Evolutionary conservation across 2,329 filamentous ascomycete species (phyloP).

Genomic region (Fusarium equiseti): DNA sequence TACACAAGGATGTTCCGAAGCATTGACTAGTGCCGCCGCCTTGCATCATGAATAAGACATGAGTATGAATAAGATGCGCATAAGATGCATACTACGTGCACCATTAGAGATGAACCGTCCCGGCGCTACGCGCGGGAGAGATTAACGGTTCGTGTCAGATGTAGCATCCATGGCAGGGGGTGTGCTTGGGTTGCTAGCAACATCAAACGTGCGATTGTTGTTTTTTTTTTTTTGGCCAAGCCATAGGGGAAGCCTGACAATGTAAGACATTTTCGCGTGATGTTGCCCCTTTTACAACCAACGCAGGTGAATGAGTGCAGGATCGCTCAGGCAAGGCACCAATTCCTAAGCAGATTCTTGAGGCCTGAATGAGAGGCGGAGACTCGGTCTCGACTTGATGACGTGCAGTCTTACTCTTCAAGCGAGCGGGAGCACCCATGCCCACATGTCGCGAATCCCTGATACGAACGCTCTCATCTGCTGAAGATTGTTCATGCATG

Average conservation of each 20-base stretch:
- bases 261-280: conserved; percentile 15
- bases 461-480: conserved; percentile 22
- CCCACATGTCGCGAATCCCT: conserved; percentile 26
- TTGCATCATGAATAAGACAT: conserved; percentile 7
- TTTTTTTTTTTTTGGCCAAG: conserved; percentile 29
- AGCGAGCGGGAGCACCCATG: conserved; percentile 42
- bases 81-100: conserved; percentile 21
- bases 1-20: conserved; percentile 6
- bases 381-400: conserved; percentile 41
- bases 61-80: conserved; percentile 18
- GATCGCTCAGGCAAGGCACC: conserved; percentile 17
- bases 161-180: conserved; percentile 17
- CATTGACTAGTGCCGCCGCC: conserved; percentile 7
- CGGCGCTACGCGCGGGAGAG: conserved; percentile 36
- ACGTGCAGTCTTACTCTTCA: conserved; percentile 39
- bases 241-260: conserved; percentile 1
- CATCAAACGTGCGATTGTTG: conserved; percentile 34
- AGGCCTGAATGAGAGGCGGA: conserved; percentile 34
- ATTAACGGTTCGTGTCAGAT: conserved; percentile 46
- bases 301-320: not conserved
- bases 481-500: conserved; percentile 6
- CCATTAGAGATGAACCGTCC: conserved; percentile 30
- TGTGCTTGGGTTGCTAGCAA: conserved; percentile 12
- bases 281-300: conserved; percentile 8
- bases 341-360: conserved; percentile 5